Percentiles rank a stretch among this genome's conserved stretches.
Conservation (phyloP, 139 green algal species). For the Coelastrella sp. region DNA sequence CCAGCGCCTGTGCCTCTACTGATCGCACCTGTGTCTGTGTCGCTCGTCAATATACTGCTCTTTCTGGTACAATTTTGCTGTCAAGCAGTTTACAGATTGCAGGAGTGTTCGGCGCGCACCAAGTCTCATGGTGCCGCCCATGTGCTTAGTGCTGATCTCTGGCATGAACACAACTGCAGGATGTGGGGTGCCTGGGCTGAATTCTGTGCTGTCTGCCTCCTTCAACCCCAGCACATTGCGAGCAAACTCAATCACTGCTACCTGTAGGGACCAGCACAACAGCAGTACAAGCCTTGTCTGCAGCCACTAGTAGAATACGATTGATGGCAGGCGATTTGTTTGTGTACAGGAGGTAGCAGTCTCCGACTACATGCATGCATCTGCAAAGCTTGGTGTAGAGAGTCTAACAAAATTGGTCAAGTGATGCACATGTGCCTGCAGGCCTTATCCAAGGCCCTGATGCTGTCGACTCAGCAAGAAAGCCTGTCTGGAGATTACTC, state of each 20-base stretch:
- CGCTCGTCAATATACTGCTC: conserved; percentile 92
- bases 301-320: too few relatives aligned
- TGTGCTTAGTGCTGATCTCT: conserved; percentile 76
- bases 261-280: conserved; percentile 57
- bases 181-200: conserved; percentile 79
- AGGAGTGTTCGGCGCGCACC: conserved; percentile 90
- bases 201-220: conserved; percentile 94
- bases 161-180: conserved; percentile 99
- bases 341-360: too few relatives aligned
- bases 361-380: too few relatives aligned
- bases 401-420: too few relatives aligned
- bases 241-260: conserved; percentile 98
- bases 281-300: too few relatives aligned
- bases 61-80: conserved; percentile 93
- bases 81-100: conserved; percentile 90
- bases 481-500: too few relatives aligned
- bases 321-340: too few relatives aligned
- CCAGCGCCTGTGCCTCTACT: not conserved
- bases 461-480: too few relatives aligned
- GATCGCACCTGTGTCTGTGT: conserved; percentile 90
- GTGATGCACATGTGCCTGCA: too few relatives aligned
- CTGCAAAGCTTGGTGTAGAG: too few relatives aligned
- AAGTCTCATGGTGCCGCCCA: conserved; percentile 98
- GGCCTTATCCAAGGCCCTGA: too few relatives aligned
- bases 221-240: conserved; percentile 88